A percentile compares a stretch with the other conserved stretches of the same genome.
These are phyloP conservation scores for Nicotiana otophora DNA, from an alignment of 257 asterid genomes.

Conservation along the genomic window DNA sequence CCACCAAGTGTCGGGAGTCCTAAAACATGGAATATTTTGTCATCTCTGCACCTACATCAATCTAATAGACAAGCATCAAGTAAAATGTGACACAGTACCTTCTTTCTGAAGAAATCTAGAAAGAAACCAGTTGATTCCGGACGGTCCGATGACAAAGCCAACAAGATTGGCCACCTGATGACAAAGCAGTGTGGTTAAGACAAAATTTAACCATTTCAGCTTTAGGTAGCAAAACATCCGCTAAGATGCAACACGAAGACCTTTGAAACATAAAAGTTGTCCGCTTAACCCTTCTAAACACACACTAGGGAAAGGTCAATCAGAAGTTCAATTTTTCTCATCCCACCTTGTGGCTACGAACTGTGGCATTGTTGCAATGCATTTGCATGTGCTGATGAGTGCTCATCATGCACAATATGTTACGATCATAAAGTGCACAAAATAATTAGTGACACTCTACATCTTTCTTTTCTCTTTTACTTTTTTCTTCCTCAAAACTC, in stretches of 20 bases:
- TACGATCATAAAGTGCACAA: not conserved
- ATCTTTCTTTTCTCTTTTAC: too few relatives aligned
- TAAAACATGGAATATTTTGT: not conserved
- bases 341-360: not conserved
- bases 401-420: not conserved
- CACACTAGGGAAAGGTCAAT: not conserved
- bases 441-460: too few relatives aligned
- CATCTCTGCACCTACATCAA: not conserved
- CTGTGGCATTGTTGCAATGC: not conserved
- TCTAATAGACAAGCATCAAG: not conserved
- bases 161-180: not conserved
- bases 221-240: not conserved
- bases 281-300: not conserved
- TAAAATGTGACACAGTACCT: not conserved
- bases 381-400: not conserved
- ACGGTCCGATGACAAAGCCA: not conserved
- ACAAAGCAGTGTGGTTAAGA: not conserved
- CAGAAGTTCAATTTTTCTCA: not conserved
- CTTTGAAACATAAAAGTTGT: not conserved
- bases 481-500: too few relatives aligned
- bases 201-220: not conserved
- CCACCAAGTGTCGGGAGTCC: not conserved
- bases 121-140: not conserved
- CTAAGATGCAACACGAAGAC: not conserved
- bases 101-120: not conserved